Evolutionary conservation across 257 asterid genomes (phyloP).

Genomic region (Solanum commersonii): DNA sequence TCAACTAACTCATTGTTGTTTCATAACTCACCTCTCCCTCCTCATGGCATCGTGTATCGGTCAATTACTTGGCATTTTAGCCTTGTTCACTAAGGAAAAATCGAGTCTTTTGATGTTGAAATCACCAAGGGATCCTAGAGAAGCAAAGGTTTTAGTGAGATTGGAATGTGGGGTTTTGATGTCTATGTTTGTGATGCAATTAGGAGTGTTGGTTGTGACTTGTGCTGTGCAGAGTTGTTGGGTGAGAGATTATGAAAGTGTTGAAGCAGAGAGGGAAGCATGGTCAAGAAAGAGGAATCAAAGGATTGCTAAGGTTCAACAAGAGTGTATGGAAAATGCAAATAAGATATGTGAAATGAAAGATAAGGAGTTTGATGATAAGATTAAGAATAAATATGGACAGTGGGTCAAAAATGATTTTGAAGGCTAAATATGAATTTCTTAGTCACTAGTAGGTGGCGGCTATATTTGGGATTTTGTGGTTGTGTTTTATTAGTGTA

Average conservation of each 20-base stretch:
- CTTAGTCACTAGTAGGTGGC: constrained; percentile 20
- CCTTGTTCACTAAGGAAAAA: constrained; percentile 50
- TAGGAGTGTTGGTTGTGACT: constrained; percentile 37
- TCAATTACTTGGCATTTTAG: constrained; percentile 45
- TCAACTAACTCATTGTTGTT: constrained; percentile 52
- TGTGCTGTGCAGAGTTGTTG: constrained; percentile 53
- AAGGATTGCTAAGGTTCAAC: constrained; percentile 38
- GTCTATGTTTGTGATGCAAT: constrained; percentile 68
- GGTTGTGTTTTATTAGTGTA: background rate
- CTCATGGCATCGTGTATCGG: constrained; percentile 47
- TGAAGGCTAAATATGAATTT: constrained; percentile 5
- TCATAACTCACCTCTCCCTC: constrained; percentile 47
- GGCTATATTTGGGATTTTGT: background rate
- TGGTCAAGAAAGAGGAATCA: constrained; percentile 32
- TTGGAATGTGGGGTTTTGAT: constrained; percentile 71
- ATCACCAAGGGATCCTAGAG: constrained; percentile 53
- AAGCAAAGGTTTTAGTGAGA: constrained; percentile 54
- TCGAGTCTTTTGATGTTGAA: constrained; percentile 38
- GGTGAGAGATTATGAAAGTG: constrained; percentile 38
- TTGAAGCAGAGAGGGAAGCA: constrained; percentile 49
- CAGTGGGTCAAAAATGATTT: constrained; percentile 27
- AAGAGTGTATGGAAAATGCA: constrained; percentile 38
- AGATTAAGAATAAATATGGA: constrained; percentile 53
- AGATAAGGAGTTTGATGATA: constrained; percentile 42
- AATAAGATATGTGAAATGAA: constrained; percentile 28